Evolutionary conservation across 2,329 filamentous ascomycete species (phyloP).

Genomic region (Scolecobasidium constrictum): DNA sequence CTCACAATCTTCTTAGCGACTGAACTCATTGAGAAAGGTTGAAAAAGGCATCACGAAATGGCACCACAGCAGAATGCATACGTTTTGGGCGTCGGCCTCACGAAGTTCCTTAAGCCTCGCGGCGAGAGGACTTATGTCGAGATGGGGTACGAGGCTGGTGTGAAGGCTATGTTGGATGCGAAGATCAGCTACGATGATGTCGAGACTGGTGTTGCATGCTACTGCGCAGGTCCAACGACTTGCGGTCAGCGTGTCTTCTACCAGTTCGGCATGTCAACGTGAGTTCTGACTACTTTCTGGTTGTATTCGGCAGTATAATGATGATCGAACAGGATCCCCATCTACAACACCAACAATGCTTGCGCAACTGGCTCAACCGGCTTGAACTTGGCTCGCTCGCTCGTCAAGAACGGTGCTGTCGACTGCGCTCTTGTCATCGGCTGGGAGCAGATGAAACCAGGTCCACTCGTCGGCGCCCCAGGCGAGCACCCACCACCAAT

Average conservation of each 20-base stretch:
- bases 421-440: slow-evolving; percentile 17
- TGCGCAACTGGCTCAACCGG: slow-evolving; percentile 16
- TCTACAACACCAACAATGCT: slow-evolving; percentile 18
- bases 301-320: neutral
- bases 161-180: slow-evolving; percentile 18
- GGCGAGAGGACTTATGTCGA: slow-evolving; percentile 22
- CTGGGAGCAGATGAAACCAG: slow-evolving; percentile 18
- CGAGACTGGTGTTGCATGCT: slow-evolving; percentile 15
- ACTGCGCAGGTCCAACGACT: slow-evolving; percentile 16
- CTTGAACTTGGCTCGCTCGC: slow-evolving; percentile 14
- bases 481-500: slow-evolving; percentile 13
- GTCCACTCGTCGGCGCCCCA: slow-evolving; percentile 12
- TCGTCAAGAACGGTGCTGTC: slow-evolving; percentile 13
- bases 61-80: slow-evolving; percentile 18
- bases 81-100: slow-evolving; percentile 17
- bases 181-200: slow-evolving; percentile 18
- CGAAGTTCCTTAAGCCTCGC: slow-evolving; percentile 20
- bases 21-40: too few relatives aligned
- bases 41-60: too few relatives aligned
- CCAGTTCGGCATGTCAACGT: slow-evolving; percentile 16
- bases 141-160: slow-evolving; percentile 19
- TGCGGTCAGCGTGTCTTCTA: slow-evolving; percentile 18
- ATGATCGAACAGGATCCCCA: slow-evolving; percentile 14
- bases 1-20: too few relatives aligned
- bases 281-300: neutral